Conservation (phyloP, 805 yeast species). For the Saccharomyces paradoxus region DNA sequence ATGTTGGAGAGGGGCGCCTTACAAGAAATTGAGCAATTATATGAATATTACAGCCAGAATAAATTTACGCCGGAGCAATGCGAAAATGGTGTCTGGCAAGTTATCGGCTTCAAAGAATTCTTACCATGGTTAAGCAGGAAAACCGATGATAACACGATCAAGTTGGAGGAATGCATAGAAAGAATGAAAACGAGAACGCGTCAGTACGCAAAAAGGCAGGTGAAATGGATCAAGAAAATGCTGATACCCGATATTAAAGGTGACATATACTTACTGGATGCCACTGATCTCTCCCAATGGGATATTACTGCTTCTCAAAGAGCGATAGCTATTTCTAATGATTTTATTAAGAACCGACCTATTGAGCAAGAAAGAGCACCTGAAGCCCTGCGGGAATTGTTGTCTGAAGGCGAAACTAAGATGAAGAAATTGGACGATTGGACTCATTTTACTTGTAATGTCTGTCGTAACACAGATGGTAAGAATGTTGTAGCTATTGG, state of each 20-base stretch:
- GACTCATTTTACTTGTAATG: slow-evolving; percentile 61
- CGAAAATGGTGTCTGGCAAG: slow-evolving; percentile 85
- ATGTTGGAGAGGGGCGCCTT: slow-evolving; percentile 70
- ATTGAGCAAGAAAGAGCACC: slow-evolving; percentile 32
- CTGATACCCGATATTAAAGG: slow-evolving; percentile 58
- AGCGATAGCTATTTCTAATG: slow-evolving; percentile 44
- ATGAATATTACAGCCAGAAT: slow-evolving; percentile 33
- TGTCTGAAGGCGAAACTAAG: slow-evolving; percentile 9
- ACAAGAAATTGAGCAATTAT: slow-evolving; percentile 58
- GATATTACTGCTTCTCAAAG: slow-evolving; percentile 41
- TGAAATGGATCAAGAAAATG: slow-evolving; percentile 79
- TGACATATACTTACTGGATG: slow-evolving; percentile 60
- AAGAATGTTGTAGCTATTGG: slow-evolving; percentile 64
- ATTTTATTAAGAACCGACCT: slow-evolving; percentile 29
- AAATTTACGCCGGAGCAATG: slow-evolving; percentile 34
- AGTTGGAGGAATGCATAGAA: slow-evolving; percentile 44
- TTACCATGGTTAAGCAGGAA: slow-evolving; percentile 51
- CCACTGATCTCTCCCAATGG: slow-evolving; percentile 67
- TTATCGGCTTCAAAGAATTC: slow-evolving; percentile 87
- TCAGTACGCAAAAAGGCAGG: slow-evolving; percentile 79
- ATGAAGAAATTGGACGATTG: slow-evolving; percentile 33
- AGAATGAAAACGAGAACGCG: slow-evolving; percentile 80
- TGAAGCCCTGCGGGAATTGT: slow-evolving; percentile 27
- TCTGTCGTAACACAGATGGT: slow-evolving; percentile 51
- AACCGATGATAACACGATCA: slow-evolving; percentile 5